These are phyloP conservation scores for Trifolium pratense DNA, from an alignment of 306 rosid genomes.

Conservation along the genomic window DNA sequence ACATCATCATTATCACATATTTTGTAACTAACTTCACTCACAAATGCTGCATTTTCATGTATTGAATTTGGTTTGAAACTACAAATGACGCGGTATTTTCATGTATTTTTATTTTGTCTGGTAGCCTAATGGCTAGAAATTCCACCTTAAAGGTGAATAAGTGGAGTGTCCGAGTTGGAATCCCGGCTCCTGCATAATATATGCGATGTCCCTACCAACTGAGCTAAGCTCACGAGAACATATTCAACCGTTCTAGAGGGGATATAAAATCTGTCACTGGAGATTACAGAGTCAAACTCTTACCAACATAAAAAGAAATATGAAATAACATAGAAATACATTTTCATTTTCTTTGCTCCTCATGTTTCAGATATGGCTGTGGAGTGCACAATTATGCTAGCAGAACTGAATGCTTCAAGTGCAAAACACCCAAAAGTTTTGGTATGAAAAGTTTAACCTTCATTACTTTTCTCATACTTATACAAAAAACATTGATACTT, in stretches of 20 bases:
- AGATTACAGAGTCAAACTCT: background rate
- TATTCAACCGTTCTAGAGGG: too few species aligned
- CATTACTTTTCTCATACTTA: background rate
- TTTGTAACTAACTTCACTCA: conserved; percentile 4
- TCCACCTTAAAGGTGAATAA: too few species aligned
- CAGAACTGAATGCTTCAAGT: conserved; percentile 78
- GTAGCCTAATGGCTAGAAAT: too few species aligned
- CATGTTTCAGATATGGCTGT: conserved; percentile 67
- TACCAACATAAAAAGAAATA: background rate
- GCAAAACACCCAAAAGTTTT: conserved; percentile 68
- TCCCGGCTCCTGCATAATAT: too few species aligned
- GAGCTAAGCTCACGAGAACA: too few species aligned
- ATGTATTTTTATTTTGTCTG: too few species aligned
- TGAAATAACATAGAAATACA: conserved; percentile 1
- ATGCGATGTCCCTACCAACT: too few species aligned
- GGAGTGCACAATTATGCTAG: conserved; percentile 88
- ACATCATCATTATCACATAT: background rate
- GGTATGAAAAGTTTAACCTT: conserved; percentile 50
- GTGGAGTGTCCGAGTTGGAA: too few species aligned
- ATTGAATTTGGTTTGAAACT: too few species aligned
- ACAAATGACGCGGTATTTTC: too few species aligned
- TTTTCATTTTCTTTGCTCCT: conserved; percentile 19
- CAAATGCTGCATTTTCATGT: conserved; percentile 26
- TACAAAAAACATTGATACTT: conserved; percentile 18
- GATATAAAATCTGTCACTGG: too few species aligned